phyloP scores from a whole-genome alignment of 495 filamentous ascomycete genomes.

The Cairneyella variabilis region DNA sequence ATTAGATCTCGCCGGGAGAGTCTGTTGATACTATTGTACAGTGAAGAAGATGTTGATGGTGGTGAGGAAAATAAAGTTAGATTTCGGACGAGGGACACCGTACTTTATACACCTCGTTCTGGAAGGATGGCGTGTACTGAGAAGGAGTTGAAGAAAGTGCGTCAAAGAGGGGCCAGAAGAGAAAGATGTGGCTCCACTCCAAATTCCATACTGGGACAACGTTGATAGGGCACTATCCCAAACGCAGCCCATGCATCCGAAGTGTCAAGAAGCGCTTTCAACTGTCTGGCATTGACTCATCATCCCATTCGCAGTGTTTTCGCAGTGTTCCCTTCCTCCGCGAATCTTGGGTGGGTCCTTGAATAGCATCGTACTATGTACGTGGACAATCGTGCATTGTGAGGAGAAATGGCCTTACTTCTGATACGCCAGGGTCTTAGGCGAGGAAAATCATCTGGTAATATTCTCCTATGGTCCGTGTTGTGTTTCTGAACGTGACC shows the following conservation, averaged over 20 bases:
- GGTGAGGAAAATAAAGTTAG: background rate
- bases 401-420: slow-evolving; percentile 4
- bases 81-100: background rate
- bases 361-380: background rate
- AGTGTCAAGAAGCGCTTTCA: too few species aligned
- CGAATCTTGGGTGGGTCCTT: too few species aligned
- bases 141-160: too few species aligned
- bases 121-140: too few species aligned
- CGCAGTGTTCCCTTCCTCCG: too few species aligned
- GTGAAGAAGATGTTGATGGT: background rate
- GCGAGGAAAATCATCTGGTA: slow-evolving; percentile 18
- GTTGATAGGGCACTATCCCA: too few species aligned
- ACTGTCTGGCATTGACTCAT: too few species aligned
- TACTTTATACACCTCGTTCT: slow-evolving; percentile 3
- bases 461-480: slow-evolving; percentile 9
- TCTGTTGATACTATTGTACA: background rate
- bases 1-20: slow-evolving; percentile 16
- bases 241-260: slow-evolving; percentile 5
- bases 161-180: too few species aligned
- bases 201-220: too few species aligned
- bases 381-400: background rate
- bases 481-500: background rate
- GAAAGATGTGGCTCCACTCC: too few species aligned
- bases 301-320: too few species aligned
- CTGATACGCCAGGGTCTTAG: slow-evolving; percentile 5